A percentile compares a stretch with the other conserved stretches of the same genome.
Conservation (phyloP, 371 early-diverging fungal species). For the Thermomucor indicae-seudaticae region DNA sequence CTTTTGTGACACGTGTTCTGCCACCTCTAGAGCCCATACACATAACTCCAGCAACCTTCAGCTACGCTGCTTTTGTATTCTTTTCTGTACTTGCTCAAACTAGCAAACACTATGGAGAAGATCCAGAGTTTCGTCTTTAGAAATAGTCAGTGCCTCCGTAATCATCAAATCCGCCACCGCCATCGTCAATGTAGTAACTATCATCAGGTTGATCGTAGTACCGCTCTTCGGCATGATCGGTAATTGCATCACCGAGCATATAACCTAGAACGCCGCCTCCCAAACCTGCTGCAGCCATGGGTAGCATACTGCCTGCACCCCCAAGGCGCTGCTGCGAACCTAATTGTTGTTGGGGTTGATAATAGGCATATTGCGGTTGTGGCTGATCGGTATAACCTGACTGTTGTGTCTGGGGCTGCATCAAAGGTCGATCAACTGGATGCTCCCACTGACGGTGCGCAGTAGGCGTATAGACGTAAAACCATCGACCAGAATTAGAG, state of each 20-base stretch:
- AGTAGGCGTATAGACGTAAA: slow-evolving; percentile 45
- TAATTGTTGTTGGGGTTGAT: slow-evolving; percentile 13
- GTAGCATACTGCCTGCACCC: slow-evolving; percentile 21
- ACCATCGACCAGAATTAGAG: slow-evolving; percentile 30
- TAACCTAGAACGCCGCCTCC: slow-evolving; percentile 37
- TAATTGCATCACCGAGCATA: slow-evolving; percentile 30
- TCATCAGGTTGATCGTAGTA: no score
- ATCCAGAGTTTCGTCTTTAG: no score
- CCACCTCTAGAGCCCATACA: no score
- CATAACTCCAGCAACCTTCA: no score
- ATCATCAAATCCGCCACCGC: no score
- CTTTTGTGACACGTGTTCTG: no score
- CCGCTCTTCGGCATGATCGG: slow-evolving; percentile 24
- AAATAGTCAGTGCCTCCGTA: no score
- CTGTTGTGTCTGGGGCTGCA: slow-evolving; percentile 3
- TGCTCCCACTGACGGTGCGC: slow-evolving; percentile 48
- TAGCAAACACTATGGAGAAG: no score
- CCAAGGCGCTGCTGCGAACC: no score
- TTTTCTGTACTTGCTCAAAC: no score
- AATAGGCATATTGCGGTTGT: slow-evolving; percentile 9
- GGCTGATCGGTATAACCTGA: slow-evolving; percentile 9
- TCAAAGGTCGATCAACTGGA: slow-evolving; percentile 32
- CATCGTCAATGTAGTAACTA: no score
- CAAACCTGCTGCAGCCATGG: slow-evolving; percentile 29
- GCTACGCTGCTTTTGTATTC: no score